Base-by-base conservation (phyloP, 2,329 filamentous ascomycete species). In the Fusarium sp. region DNA sequence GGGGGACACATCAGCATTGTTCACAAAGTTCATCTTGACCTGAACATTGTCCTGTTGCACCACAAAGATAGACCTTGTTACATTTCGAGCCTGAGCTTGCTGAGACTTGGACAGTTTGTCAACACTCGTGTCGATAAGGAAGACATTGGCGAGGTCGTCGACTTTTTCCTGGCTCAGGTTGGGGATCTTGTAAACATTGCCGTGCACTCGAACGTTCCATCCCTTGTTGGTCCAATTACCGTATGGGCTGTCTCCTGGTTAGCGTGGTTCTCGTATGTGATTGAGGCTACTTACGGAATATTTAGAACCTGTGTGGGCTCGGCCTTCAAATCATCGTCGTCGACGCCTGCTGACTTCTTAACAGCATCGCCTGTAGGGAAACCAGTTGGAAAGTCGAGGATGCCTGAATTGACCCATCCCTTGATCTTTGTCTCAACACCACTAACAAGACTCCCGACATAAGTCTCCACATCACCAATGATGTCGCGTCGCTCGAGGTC, bases 121-220 rank as follows among this genome's bases (percentile, higher is more conserved):
- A 39, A 94, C 86, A 60, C 86, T 85, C 10, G 88, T 89, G 55
- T 86, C 91, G 65, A 94, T 86, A 15, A 95, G 85, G 81, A 94
- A 94, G 37, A 89, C 80, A 72, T 94, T 90, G 63, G 92, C 91
- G 7, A 94, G 84, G 41, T 90, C 85, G 73, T 95, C 87, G 49
- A 95, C 83, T 73, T 89, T 92, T 38, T 84, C 83, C 73, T 89
- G 84, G 3, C 86, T 87, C 38, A 92, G 90, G 66, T 93, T 88
- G 4, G 93, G 93, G 69, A 92, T 88, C 80, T 94, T 94, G 85
- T 91, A 95, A n/a, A 94, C 90, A 76, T 94, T 94, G 73, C 93
- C 93, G 73, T 92, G 93, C 70, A 94, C 89, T 33, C 92, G 87
- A 7, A 94, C 86, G 70, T 91, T 93, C 93, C 93, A 95, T 38